Conservation (phyloP, 345 rosid genomes). For the Barbarea vulgaris region DNA sequence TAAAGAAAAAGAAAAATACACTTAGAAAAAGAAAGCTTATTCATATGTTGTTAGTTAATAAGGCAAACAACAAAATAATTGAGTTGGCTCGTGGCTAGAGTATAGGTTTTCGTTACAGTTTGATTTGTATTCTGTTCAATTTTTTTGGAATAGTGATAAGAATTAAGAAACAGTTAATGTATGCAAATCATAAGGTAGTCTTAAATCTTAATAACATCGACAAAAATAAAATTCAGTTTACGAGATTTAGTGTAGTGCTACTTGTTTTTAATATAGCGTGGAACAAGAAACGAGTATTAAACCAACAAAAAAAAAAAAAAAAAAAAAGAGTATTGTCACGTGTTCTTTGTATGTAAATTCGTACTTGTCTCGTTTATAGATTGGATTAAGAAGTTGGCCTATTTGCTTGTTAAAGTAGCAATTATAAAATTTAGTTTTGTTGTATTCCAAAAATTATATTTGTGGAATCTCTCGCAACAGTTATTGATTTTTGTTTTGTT, state of each 20-base stretch:
- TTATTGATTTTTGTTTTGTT: too few species aligned
- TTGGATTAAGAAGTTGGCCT: not conserved
- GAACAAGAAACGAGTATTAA: constrained; percentile 19
- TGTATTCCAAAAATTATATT: not conserved
- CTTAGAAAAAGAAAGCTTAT: not conserved
- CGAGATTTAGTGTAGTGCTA: not conserved
- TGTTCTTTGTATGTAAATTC: constrained; percentile 15
- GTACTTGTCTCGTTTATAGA: constrained; percentile 2
- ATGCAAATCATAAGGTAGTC: not conserved
- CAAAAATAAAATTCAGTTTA: not conserved
- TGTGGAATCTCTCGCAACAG: not conserved
- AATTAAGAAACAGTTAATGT: not conserved
- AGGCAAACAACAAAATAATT: not conserved
- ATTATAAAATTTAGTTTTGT: not conserved
- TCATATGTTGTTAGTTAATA: not conserved
- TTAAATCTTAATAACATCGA: not conserved
- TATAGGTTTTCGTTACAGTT: not conserved
- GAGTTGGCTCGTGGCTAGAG: constrained; percentile 13
- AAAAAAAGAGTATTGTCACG: constrained; percentile 17
- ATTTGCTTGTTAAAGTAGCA: not conserved
- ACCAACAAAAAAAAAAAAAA: too few species aligned
- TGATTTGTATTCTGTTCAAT: not conserved
- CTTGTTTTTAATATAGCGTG: not conserved
- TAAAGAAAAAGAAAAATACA: constrained; percentile 1
- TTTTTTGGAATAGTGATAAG: not conserved